Evolutionary conservation across 441 rosid species (phyloP).

Genomic region (Syzygium syzygioides): DNA sequence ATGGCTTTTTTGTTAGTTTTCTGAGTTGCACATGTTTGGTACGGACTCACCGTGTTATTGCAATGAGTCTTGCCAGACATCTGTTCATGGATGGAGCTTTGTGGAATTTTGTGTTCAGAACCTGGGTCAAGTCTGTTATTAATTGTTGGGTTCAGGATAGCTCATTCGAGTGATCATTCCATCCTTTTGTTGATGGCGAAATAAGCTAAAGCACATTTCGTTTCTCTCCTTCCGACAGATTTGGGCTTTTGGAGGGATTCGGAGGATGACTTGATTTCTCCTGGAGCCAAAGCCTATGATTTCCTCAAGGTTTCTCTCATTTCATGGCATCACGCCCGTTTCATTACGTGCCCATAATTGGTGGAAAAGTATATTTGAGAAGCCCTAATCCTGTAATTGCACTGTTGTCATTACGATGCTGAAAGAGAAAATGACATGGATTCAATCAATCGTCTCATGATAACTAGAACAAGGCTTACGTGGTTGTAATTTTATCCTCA

Average conservation of each 20-base stretch:
- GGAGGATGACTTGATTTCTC: constrained; percentile 46
- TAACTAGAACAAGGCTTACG: neutral
- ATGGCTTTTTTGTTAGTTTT: neutral
- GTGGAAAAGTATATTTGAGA: neutral
- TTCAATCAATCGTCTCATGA: neutral
- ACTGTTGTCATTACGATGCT: neutral
- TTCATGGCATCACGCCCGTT: neutral
- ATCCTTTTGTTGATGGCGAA: neutral
- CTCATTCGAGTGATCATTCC: neutral
- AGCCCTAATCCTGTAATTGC: neutral
- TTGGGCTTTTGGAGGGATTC: constrained; percentile 94
- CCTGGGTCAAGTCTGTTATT: neutral
- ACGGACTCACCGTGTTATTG: neutral
- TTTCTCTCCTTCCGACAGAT: constrained; percentile 30
- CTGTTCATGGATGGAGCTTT: neutral
- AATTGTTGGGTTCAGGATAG: neutral
- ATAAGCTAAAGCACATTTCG: neutral
- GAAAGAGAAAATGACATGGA: neutral
- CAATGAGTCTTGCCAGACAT: neutral
- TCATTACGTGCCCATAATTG: neutral
- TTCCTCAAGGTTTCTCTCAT: neutral
- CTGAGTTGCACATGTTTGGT: neutral
- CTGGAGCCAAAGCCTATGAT: neutral
- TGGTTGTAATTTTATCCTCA: neutral
- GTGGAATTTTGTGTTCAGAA: neutral